phyloP scores from a whole-genome alignment of 2,329 filamentous ascomycete genomes.

The Clarireedia monteithiana region DNA sequence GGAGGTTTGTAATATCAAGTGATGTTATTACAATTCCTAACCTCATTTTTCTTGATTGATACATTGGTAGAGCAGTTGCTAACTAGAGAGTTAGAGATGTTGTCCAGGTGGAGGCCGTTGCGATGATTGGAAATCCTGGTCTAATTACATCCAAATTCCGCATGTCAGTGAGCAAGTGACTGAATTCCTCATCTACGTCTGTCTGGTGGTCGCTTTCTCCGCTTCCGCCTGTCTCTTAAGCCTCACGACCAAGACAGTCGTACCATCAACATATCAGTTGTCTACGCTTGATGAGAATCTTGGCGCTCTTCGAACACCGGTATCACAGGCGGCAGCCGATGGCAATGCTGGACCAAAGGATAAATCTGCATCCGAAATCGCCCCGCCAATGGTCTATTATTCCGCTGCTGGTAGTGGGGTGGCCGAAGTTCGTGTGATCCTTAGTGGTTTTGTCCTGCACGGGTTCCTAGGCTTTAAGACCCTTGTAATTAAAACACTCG shows the following conservation, averaged over 20 bases:
- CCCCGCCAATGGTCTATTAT: constrained; percentile 83
- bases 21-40: too few relatives aligned
- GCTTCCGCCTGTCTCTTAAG: constrained; percentile 70
- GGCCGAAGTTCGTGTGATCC: constrained; percentile 92
- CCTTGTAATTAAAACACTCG: constrained; percentile 74
- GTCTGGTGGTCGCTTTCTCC: constrained; percentile 63
- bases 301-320: constrained; percentile 50
- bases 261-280: constrained; percentile 80
- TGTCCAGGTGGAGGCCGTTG: constrained; percentile 49
- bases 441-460: constrained; percentile 96
- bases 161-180: constrained; percentile 45
- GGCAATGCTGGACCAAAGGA: constrained; percentile 37
- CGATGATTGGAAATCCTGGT: constrained; percentile 56
- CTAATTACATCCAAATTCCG: constrained; percentile 30
- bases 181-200: constrained; percentile 71
- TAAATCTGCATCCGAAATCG: constrained; percentile 17
- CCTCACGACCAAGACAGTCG: constrained; percentile 84
- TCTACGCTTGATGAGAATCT: constrained; percentile 91
- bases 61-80: constrained; percentile 8
- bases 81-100: constrained; percentile 36
- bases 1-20: background rate
- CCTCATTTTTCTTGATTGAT: background rate
- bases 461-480: constrained; percentile 89
- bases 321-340: constrained; percentile 31
- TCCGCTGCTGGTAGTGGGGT: constrained; percentile 94